Conservation (phyloP, 2,329 filamentous ascomycete species). For the Ophiostoma himal-ulmi region DNA sequence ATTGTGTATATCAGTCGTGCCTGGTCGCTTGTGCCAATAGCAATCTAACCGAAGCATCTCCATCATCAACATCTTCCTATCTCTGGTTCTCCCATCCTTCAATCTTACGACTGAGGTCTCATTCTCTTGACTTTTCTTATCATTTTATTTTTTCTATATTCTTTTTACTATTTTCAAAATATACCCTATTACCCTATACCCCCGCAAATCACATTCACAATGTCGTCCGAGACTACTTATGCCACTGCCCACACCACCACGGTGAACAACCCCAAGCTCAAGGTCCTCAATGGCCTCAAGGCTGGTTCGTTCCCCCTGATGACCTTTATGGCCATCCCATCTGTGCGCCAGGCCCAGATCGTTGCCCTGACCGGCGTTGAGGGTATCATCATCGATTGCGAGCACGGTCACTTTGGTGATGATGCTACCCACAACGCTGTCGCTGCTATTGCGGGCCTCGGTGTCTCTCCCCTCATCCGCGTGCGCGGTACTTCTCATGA, state of each 20-base stretch:
- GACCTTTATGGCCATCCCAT: conserved; percentile 46
- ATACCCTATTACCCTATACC: not conserved
- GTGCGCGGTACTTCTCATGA: conserved; percentile 37
- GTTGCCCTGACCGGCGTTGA: conserved; percentile 45
- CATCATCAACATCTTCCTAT: conserved; percentile 6
- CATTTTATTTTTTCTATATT: not conserved
- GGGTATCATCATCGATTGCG: conserved; percentile 47
- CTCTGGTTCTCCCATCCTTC: not conserved
- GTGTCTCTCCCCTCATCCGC: conserved; percentile 40
- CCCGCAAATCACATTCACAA: not conserved
- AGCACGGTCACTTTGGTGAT: conserved; percentile 49
- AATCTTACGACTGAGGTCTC: not conserved
- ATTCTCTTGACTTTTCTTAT: not conserved
- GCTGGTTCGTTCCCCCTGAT: conserved; percentile 35
- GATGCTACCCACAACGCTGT: conserved; percentile 50
- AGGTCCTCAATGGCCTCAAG: conserved; percentile 32
- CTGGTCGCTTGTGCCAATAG: conserved; percentile 8
- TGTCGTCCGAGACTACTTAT: not conserved
- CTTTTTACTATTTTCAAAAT: not conserved
- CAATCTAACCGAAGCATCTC: not conserved
- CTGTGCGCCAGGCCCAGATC: conserved; percentile 44
- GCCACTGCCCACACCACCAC: conserved; percentile 29
- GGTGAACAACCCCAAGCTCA: conserved; percentile 19
- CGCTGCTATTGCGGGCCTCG: conserved; percentile 45
- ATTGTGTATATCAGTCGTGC: conserved; percentile 5